Evolutionary conservation across 176 grass and related monocot genomes (phyloP).

Genomic region (Paspalum notatum): DNA sequence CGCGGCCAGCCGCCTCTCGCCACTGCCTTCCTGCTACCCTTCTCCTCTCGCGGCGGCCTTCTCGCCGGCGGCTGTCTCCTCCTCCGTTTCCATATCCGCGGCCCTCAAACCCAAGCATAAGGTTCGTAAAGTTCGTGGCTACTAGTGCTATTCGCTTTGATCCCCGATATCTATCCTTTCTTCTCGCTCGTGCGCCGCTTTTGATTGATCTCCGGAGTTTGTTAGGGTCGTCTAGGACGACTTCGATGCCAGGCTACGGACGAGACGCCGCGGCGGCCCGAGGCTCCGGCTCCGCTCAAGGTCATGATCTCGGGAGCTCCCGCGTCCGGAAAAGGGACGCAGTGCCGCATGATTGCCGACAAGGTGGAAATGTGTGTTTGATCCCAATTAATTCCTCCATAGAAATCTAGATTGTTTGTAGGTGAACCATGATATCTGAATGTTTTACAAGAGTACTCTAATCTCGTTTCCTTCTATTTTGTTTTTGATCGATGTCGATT

Average conservation of each 20-base stretch:
- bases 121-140: constrained; percentile 55
- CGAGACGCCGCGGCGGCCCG: neutral
- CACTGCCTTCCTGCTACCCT: neutral
- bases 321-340: constrained; percentile 72
- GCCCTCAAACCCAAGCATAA: constrained; percentile 20
- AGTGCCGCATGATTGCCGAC: constrained; percentile 66
- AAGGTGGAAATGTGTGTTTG: constrained; percentile 40
- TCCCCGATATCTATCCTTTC: neutral
- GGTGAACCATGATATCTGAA: neutral
- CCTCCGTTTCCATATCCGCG: neutral
- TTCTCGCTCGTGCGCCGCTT: neutral
- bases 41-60: neutral
- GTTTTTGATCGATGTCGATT: neutral
- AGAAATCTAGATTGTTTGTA: neutral
- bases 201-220: neutral
- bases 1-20: neutral
- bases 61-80: neutral
- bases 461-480: neutral
- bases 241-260: constrained; percentile 43
- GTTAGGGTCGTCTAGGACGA: constrained; percentile 35
- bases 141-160: neutral
- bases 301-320: constrained; percentile 78
- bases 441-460: constrained; percentile 22
- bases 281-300: constrained; percentile 48
- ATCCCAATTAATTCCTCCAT: neutral